These are phyloP conservation scores for Calonectria pseudoturangicola DNA, from an alignment of 2,329 filamentous ascomycete species.

Conservation along the genomic window DNA sequence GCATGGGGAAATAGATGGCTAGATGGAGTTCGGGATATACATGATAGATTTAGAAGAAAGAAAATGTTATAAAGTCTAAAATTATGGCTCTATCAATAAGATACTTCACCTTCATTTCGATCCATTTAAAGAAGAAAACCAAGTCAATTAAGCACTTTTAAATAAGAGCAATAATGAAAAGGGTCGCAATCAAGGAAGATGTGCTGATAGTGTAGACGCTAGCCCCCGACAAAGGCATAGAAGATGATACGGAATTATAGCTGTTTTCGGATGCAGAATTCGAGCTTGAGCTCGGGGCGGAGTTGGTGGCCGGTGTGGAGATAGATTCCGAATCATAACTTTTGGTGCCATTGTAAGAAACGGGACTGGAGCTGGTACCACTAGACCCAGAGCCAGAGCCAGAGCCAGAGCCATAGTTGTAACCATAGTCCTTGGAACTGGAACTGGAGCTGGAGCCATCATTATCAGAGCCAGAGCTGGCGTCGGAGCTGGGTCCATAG, in stretches of 20 bases:
- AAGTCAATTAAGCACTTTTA: background rate
- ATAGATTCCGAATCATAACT: background rate
- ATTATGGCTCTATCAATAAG: too few relatives aligned
- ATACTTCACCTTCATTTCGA: too few relatives aligned
- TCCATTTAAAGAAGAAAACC: too few relatives aligned
- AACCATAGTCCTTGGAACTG: background rate
- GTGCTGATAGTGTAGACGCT: background rate
- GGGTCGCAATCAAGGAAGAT: background rate
- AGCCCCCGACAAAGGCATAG: background rate
- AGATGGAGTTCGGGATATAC: too few relatives aligned
- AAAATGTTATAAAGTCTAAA: too few relatives aligned
- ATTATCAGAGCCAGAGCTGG: background rate
- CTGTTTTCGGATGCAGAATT: background rate
- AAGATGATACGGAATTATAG: background rate
- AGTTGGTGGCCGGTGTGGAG: background rate
- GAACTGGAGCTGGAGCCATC: background rate
- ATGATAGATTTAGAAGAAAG: too few relatives aligned
- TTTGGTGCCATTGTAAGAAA: background rate
- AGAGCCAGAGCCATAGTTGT: background rate
- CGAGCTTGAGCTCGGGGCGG: background rate
- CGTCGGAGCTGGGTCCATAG: background rate
- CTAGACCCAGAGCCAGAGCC: background rate
- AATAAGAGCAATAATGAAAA: constrained; percentile 5
- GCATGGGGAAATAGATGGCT: too few relatives aligned
- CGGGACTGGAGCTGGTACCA: background rate